Percentiles rank a stretch among this genome's conserved stretches.
Evolutionary conservation across 2,329 filamentous ascomycete genomes (phyloP).

Genomic region (Fusarium nygamai): DNA sequence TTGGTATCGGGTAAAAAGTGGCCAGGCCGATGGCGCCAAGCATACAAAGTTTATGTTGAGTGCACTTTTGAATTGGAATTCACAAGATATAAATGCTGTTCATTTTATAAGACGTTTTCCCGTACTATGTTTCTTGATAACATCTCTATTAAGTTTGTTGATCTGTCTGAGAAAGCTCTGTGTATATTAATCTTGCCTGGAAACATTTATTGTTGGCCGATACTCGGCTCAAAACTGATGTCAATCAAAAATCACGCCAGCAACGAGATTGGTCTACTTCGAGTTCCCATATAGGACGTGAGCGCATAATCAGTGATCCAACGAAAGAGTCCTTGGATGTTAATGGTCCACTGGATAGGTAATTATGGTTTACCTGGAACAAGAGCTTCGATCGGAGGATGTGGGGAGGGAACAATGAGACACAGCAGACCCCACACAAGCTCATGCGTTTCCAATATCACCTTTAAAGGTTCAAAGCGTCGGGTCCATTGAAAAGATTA

Average conservation of each 20-base stretch:
- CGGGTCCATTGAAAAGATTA: constrained; percentile 6
- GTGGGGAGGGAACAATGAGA: constrained; percentile 32
- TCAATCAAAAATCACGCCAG: neutral
- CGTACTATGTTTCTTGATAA: neutral
- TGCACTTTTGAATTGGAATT: neutral
- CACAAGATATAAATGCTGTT: too few species aligned
- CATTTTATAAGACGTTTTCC: neutral
- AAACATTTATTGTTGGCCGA: neutral
- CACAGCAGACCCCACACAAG: constrained; percentile 31
- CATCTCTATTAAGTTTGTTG: neutral
- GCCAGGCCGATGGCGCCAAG: constrained; percentile 21
- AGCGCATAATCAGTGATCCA: constrained; percentile 1
- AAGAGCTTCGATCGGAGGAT: constrained; percentile 22
- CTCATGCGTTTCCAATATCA: constrained; percentile 23
- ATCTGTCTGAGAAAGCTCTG: neutral
- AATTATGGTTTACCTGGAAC: constrained; percentile 13
- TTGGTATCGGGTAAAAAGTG: constrained; percentile 34
- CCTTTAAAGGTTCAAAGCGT: constrained; percentile 6
- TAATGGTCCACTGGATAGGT: constrained; percentile 3
- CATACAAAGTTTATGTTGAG: constrained; percentile 24
- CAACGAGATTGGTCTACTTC: neutral
- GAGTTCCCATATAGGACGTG: neutral
- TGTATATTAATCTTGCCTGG: neutral
- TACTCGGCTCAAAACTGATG: neutral
- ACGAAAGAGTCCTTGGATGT: constrained; percentile 10